Base-by-base conservation (phyloP, 2,329 filamentous ascomycete species). In the Venturia nashicola region DNA sequence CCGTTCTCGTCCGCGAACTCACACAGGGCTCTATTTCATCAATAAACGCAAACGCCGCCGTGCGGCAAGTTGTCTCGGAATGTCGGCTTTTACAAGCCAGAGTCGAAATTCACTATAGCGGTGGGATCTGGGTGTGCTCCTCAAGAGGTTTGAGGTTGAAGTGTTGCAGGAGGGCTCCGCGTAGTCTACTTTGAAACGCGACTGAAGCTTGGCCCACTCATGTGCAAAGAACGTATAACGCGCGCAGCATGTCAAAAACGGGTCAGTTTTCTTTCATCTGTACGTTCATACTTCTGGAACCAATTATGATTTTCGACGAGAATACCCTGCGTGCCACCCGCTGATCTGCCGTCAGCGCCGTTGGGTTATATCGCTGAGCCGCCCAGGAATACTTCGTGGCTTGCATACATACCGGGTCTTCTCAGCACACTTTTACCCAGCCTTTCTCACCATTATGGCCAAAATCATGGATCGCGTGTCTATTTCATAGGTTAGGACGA, bases 341-440 rank as follows among this genome's bases (percentile, higher is more conserved):
- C 51, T 57, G 51, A 57, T 57, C 51, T 57, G 51, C 51, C 51
- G 51, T 57, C 51, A 57, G 27, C 51, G 51, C 51, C 51, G 16
- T n/a, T 36, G 14, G 18, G 27, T 36, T 36, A 57, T 57, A 57
- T 34, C 51, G 51, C 16, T n/a, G n/a, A 57, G 16, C 36, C 51
- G 14, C 51, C 51, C 51, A 57, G 51, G 16, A 36, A 36, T 57
- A n/a, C 18, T 36, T 36, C 14, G 14, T 57, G 51, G 27, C 51
- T 36, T 57, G n/a, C 51, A 36, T 57, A 36, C 51, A 57, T 57
- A 57, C 51, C 51, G 36, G 18, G 51, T 32, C 51, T 34, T 36
- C 18, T 36, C 51, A 57, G 18, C 51, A 57, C 32, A 51, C 12
- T 27, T 57, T 57, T n/a, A 18, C 51, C 32, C 51, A 57, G 51